Evolutionary conservation across 2,329 filamentous ascomycete genomes (phyloP).

Genomic region (Xylaria sp.): DNA sequence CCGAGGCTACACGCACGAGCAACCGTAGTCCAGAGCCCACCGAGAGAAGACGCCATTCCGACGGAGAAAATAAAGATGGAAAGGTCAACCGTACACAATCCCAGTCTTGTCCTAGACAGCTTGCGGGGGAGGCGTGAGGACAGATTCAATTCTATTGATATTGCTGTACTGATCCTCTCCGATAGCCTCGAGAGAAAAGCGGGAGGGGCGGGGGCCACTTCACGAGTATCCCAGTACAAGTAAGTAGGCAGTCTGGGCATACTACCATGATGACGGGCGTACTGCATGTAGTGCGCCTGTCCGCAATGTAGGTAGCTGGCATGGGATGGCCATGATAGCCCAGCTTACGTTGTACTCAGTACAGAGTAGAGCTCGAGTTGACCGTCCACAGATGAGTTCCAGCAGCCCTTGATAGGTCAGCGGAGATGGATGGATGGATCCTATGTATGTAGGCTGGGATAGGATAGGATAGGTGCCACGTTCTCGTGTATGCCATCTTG

Average conservation of each 20-base stretch:
- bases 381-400: neutral
- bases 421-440: neutral
- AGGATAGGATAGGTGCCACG: neutral
- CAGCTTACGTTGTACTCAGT: too few relatives aligned
- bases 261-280: neutral
- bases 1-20: neutral
- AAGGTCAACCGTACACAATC: neutral
- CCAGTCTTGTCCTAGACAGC: too few relatives aligned
- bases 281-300: neutral
- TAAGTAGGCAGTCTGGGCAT: neutral
- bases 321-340: too few relatives aligned
- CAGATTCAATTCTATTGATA: neutral
- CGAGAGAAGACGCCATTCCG: neutral
- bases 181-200: neutral
- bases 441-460: neutral
- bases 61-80: neutral
- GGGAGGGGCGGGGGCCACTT: neutral
- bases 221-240: neutral
- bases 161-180: constrained; percentile 2
- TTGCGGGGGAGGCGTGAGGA: neutral
- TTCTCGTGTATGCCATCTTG: neutral
- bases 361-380: neutral
- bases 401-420: too few relatives aligned
- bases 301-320: too few relatives aligned
- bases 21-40: neutral